Conservation (phyloP, 257 asterid species). For the Solanum pimpinellifolium region DNA sequence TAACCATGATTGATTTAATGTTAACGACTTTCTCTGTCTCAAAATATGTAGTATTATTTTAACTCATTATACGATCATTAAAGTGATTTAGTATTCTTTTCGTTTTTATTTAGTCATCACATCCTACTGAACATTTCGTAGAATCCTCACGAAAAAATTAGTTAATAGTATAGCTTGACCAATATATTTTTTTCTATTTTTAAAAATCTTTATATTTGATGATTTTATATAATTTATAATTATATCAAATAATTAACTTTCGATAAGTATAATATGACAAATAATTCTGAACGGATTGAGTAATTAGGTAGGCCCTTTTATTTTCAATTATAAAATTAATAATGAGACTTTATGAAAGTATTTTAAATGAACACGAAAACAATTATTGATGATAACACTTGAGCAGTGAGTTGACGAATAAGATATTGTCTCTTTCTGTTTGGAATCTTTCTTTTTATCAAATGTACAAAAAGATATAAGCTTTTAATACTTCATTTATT, state of each 20-base stretch:
- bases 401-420: not conserved
- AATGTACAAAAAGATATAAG: not conserved
- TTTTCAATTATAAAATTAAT: not conserved
- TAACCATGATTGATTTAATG: conserved; percentile 2
- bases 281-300: accelerated
- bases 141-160: not conserved
- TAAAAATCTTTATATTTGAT: no score
- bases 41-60: no score
- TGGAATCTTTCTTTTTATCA: conserved; percentile 4
- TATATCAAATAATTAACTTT: no score
- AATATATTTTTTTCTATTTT: no score
- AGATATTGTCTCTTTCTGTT: conserved; percentile 15
- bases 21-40: not conserved
- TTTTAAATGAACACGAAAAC: not conserved
- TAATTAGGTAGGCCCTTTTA: no score
- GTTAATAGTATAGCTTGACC: not conserved
- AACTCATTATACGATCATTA: no score
- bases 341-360: not conserved
- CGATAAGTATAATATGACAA: no score
- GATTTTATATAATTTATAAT: no score
- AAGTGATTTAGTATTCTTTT: not conserved
- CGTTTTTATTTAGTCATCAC: not conserved
- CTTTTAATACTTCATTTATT: not conserved
- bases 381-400: not conserved
- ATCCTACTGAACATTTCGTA: no score